Conservation (phyloP, 2,329 filamentous ascomycete genomes). For the Cercospora sojina region DNA sequence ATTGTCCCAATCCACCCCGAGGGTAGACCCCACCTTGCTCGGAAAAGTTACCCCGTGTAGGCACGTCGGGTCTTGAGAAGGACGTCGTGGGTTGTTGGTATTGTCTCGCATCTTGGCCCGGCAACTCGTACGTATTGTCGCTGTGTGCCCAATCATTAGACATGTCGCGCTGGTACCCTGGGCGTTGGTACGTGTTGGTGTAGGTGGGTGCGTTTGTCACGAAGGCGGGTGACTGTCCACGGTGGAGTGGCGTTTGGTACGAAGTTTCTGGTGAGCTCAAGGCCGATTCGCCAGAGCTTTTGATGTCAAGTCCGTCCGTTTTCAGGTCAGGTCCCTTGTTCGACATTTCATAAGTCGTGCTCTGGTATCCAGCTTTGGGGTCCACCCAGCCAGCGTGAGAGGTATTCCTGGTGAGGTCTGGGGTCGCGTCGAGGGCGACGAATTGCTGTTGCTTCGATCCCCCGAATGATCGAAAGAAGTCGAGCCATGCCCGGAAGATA, state of each 20-base stretch:
- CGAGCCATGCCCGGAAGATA: conserved; percentile 82
- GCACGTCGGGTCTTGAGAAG: conserved; percentile 21
- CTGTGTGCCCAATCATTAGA: conserved; percentile 16
- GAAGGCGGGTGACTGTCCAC: conserved; percentile 10
- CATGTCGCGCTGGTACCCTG: conserved; percentile 2
- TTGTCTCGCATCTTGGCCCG: conserved; percentile 3
- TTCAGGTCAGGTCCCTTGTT: conserved; percentile 23
- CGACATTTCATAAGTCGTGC: conserved; percentile 39
- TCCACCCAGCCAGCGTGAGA: conserved; percentile 28
- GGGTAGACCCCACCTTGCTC: conserved; percentile 10
- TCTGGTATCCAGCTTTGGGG: conserved; percentile 32
- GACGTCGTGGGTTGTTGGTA: conserved; percentile 17
- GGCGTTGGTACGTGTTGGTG: conserved; percentile 5
- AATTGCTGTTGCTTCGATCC: conserved; percentile 70
- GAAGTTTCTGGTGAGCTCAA: conserved; percentile 22
- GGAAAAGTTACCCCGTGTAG: conserved; percentile 16
- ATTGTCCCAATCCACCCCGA: conserved; percentile 16
- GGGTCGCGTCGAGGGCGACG: conserved; percentile 74
- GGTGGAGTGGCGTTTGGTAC: conserved; percentile 20
- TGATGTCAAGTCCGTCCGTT: conserved; percentile 24
- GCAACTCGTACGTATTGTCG: not conserved
- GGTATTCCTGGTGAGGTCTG: conserved; percentile 26
- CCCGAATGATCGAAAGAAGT: conserved; percentile 56
- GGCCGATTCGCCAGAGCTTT: conserved; percentile 7
- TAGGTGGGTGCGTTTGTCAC: not conserved